Base-by-base conservation (phyloP, 805 yeast genomes). In the Starmerella floricola region DNA sequence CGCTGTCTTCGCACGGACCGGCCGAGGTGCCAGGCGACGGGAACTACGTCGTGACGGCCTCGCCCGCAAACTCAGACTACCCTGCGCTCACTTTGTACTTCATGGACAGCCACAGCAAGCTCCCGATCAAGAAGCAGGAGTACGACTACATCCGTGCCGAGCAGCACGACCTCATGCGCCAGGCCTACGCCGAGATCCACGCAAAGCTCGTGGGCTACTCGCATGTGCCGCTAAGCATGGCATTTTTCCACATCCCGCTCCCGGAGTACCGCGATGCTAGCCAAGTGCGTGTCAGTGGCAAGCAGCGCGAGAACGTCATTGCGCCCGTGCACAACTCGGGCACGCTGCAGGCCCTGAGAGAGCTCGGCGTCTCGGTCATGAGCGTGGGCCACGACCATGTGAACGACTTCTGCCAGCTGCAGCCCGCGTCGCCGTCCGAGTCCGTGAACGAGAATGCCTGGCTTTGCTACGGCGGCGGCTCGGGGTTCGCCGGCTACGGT, bases 351-450 rank as follows among this genome's bases (percentile, higher is more conserved):
- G 62, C 72, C 0, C 63, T 91, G 20, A 68, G 69, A 6, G 63
- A 70, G n/a, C 48, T 82, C 8, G 93, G 88, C 0, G 86, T 91
- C 1, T 64, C 72, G 24, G 84, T 83, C 0, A 73, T 77, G 0
- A 68, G 79, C 41, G 94, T 83, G 13, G 98, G 98, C 0, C 98
- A 91, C 59, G 98, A 91, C 56, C 98, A 91, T 59, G 82, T 85
- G 53, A 91, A 91, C 60, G 97, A 91, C 56, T 91, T 73, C 58
- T 91, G 98, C 61, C 62, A 83, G 45, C 61, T 68, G 39, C 80
- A 65, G 18, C 49, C 48, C 27, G 50, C 57, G 33, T 34, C 47
- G 24, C 34, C 24, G 3, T 28, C 37, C 1, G 44, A 40, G 26
- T 27, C 21, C 2, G 29, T 16, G 20, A 48, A 40, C 24, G 59